phyloP scores from a whole-genome alignment of 2,329 filamentous ascomycete genomes.

The Clathrospora elynae region DNA sequence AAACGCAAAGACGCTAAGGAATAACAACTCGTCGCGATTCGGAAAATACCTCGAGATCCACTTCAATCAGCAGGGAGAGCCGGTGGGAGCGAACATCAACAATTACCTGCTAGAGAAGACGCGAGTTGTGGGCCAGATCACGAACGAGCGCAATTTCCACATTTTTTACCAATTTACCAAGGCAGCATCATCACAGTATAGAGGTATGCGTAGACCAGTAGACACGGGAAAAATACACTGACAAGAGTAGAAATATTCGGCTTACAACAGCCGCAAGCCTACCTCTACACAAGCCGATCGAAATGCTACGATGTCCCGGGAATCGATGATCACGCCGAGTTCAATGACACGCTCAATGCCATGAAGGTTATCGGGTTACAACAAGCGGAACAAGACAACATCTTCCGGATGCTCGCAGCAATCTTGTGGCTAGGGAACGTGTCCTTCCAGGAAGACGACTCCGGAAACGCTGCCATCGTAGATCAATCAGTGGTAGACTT shows the following conservation, averaged over 20 bases:
- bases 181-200: conserved; percentile 83
- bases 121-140: conserved; percentile 91
- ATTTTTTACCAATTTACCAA: conserved; percentile 99
- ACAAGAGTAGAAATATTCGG: conserved; percentile 71
- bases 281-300: conserved; percentile 89
- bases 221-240: conserved; percentile 12
- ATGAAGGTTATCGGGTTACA: conserved; percentile 93
- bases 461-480: conserved; percentile 81
- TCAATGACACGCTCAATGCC: conserved; percentile 85
- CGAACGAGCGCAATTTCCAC: conserved; percentile 96
- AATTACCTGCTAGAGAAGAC: conserved; percentile 97
- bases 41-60: conserved; percentile 98
- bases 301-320: conserved; percentile 94
- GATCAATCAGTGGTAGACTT: conserved; percentile 95
- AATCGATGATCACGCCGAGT: conserved; percentile 90
- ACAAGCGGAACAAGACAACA: conserved; percentile 89
- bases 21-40: conserved; percentile 98
- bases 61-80: conserved; percentile 90
- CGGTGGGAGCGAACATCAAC: conserved; percentile 94
- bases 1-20: conserved; percentile 95
- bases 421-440: conserved; percentile 96
- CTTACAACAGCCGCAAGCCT: conserved; percentile 88
- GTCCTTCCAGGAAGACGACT: conserved; percentile 85
- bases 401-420: conserved; percentile 92
- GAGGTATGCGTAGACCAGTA: conserved; percentile 52